phyloP scores from a whole-genome alignment of 805 yeast species.

The Nakazawaea pomicola region DNA sequence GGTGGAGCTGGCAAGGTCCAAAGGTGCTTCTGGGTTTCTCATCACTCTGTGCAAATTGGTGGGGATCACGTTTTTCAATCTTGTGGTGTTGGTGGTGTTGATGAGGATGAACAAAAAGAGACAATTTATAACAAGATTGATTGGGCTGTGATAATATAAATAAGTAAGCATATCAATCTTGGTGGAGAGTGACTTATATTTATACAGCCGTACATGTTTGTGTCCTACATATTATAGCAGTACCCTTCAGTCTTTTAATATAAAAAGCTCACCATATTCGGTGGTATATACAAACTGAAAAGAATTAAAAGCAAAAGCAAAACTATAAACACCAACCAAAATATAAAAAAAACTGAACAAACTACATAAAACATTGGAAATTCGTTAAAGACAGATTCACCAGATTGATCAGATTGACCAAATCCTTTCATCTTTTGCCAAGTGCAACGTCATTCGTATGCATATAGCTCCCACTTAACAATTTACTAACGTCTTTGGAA shows the following conservation, averaged over 20 bases:
- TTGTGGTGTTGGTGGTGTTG: constrained; percentile 1
- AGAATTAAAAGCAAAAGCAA: too few species aligned
- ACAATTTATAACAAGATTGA: background rate
- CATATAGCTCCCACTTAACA: constrained; percentile 26
- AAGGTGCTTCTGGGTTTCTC: background rate
- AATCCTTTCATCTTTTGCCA: background rate
- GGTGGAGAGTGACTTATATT: background rate
- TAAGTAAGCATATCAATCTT: background rate
- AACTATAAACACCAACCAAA: background rate
- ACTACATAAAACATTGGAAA: too few species aligned
- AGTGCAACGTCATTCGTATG: background rate
- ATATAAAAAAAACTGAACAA: background rate
- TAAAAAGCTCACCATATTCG: background rate
- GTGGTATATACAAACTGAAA: background rate
- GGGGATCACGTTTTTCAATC: constrained; percentile 1
- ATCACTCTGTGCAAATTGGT: background rate
- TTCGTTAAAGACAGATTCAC: too few species aligned
- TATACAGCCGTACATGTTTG: background rate
- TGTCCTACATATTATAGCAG: background rate
- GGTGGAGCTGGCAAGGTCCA: background rate
- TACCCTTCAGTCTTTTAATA: too few species aligned
- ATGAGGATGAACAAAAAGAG: constrained; percentile 5
- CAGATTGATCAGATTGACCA: constrained; percentile 1
- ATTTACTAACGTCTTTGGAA: constrained; percentile 67
- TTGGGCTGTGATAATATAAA: background rate